phyloP scores from a whole-genome alignment of 1,139 yeast species.

The Pichia cactophila region DNA sequence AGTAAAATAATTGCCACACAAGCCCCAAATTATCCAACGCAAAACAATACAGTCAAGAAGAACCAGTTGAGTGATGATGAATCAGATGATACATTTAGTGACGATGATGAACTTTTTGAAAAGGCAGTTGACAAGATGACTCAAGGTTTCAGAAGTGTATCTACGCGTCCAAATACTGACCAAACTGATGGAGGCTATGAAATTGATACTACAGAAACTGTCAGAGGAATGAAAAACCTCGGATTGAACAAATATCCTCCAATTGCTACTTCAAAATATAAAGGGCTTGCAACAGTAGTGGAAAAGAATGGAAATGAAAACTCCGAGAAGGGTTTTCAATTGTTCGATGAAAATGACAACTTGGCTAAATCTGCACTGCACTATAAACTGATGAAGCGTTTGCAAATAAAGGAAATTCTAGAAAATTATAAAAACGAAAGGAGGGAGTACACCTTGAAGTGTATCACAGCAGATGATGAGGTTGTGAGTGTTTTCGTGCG shows the following conservation, averaged over 20 bases:
- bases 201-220: neutral
- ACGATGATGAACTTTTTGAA: slow-evolving; percentile 25
- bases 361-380: slow-evolving; percentile 39
- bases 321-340: slow-evolving; percentile 4
- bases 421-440: slow-evolving; percentile 32
- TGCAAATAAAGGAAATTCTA: slow-evolving; percentile 36
- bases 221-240: neutral
- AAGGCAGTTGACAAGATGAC: slow-evolving; percentile 9
- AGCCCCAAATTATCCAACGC: neutral
- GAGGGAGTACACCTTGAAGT: slow-evolving; percentile 45
- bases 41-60: neutral
- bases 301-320: neutral
- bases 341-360: slow-evolving; percentile 21
- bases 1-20: neutral
- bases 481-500: slow-evolving; percentile 39
- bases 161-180: slow-evolving; percentile 8
- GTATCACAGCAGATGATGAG: slow-evolving; percentile 32
- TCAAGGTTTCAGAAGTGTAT: neutral
- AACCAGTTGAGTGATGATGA: neutral
- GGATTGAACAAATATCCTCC: neutral
- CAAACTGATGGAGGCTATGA: slow-evolving; percentile 13
- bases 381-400: slow-evolving; percentile 43
- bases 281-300: slow-evolving; percentile 4
- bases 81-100: slow-evolving; percentile 21
- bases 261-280: slow-evolving; percentile 1